These are phyloP conservation scores for Phytophthora parvispora DNA, from an alignment of 352 stramenopile species.

Conservation along the genomic window DNA sequence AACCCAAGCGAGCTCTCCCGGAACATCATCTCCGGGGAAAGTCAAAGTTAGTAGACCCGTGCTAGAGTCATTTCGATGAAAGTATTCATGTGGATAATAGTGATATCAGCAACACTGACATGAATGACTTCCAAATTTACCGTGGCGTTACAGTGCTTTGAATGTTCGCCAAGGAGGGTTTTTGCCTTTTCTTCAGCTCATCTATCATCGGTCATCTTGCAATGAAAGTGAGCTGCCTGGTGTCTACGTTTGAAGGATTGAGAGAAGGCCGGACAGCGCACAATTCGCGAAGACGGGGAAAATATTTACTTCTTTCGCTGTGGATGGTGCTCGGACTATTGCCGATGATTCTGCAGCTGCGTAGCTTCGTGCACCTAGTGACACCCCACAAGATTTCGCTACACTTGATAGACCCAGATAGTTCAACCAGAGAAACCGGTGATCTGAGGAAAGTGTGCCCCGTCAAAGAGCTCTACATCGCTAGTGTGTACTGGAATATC, in stretches of 20 bases:
- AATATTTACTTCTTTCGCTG: slow-evolving; percentile 10
- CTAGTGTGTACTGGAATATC: slow-evolving; percentile 32
- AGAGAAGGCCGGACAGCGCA: background rate
- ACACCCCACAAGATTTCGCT: slow-evolving; percentile 28
- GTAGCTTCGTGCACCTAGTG: slow-evolving; percentile 27
- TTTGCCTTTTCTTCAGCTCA: background rate
- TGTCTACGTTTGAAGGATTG: too few species aligned
- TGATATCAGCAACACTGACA: too few species aligned
- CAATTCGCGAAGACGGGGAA: background rate
- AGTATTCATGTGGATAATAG: background rate
- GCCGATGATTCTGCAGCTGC: slow-evolving; percentile 38
- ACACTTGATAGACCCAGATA: slow-evolving; percentile 1
- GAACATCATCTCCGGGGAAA: background rate
- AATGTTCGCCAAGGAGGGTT: too few species aligned
- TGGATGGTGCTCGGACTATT: slow-evolving; percentile 18
- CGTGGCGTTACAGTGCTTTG: too few species aligned
- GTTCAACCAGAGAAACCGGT: background rate
- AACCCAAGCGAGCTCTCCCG: background rate
- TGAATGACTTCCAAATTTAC: too few species aligned
- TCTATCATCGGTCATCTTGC: background rate
- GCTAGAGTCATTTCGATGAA: slow-evolving; percentile 18
- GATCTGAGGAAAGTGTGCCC: slow-evolving; percentile 17
- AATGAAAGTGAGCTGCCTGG: slow-evolving; percentile 13
- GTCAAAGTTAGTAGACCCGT: background rate
- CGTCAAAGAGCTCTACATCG: slow-evolving; percentile 18